These are phyloP conservation scores for Sporobolomyces pararoseus DNA, from an alignment of 768 basidiomycete species.

Conservation along the genomic window DNA sequence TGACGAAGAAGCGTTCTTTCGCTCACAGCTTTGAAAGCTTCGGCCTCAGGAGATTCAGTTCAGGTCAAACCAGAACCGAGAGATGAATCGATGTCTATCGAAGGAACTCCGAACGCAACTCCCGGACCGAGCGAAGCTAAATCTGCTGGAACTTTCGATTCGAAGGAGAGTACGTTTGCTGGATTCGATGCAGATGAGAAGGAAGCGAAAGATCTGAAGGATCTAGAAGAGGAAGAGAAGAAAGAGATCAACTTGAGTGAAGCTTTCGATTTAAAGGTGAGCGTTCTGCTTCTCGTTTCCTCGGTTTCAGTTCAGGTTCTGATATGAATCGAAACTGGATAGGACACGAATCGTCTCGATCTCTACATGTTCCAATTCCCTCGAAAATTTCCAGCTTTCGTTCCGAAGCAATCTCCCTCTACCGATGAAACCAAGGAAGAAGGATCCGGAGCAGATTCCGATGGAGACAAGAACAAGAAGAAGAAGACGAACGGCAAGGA, in stretches of 20 bases:
- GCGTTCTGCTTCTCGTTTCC: neutral
- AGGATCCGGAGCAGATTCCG: neutral
- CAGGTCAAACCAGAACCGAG: conserved; percentile 35
- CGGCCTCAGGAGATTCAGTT: conserved; percentile 2
- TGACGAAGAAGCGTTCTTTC: too few species aligned
- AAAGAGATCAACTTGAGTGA: conserved; percentile 38
- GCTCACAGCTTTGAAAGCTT: conserved; percentile 21
- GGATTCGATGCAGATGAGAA: conserved; percentile 34
- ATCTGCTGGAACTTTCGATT: conserved; percentile 12
- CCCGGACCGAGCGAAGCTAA: conserved; percentile 4
- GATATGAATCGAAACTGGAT: neutral
- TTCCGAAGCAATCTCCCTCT: neutral
- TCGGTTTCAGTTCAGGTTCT: neutral
- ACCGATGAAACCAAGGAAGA: neutral
- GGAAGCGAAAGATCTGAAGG: conserved; percentile 37
- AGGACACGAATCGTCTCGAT: conserved; percentile 37
- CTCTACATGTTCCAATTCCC: conserved; percentile 47
- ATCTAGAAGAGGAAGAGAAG: conserved; percentile 38
- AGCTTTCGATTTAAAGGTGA: conserved; percentile 36
- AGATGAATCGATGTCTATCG: conserved; percentile 22
- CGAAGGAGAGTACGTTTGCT: conserved; percentile 33
- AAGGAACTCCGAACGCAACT: conserved; percentile 6
- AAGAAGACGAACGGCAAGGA: neutral
- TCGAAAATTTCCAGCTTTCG: conserved; percentile 42
- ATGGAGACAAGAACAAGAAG: neutral